phyloP scores from a whole-genome alignment of 1,284 basidiomycete species.

The Exobasidium rhododendri region DNA sequence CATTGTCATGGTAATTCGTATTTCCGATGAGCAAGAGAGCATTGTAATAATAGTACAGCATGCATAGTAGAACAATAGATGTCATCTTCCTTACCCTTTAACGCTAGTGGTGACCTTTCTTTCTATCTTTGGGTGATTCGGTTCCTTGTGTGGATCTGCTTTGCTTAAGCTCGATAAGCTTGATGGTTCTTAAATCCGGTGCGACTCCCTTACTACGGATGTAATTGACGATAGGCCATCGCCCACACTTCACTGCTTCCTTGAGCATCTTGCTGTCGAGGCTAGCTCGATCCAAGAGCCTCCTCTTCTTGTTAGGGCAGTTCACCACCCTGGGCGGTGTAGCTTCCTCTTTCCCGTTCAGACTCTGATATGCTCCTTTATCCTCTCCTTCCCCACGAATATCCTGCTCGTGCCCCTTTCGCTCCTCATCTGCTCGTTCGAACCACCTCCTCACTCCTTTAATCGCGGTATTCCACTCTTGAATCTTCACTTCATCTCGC shows the following conservation, averaged over 20 bases:
- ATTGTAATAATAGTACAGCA: too few species aligned
- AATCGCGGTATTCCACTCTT: slow-evolving; percentile 1
- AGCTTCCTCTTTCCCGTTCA: background rate
- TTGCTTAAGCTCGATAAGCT: slow-evolving; percentile 12
- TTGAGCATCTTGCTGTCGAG: slow-evolving; percentile 7
- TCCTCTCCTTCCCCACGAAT: background rate
- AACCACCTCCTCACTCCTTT: slow-evolving; percentile 4
- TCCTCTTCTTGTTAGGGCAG: background rate
- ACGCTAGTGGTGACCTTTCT: too few species aligned
- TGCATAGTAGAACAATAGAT: too few species aligned
- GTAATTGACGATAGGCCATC: slow-evolving; percentile 6
- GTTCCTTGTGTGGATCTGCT: too few species aligned
- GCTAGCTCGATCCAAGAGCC: background rate
- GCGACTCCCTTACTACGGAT: background rate
- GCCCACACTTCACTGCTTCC: slow-evolving; percentile 2
- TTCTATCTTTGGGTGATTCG: too few species aligned
- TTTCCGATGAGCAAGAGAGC: too few species aligned
- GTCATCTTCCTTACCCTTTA: too few species aligned
- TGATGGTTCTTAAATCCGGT: slow-evolving; percentile 9
- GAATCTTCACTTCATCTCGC: slow-evolving; percentile 13
- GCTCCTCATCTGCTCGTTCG: background rate
- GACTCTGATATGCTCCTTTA: background rate
- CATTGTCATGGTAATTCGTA: too few species aligned
- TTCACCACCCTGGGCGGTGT: too few species aligned
- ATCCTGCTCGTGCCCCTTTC: background rate